Conservation (phyloP, 2,329 filamentous ascomycete genomes). For the Epichloe gansuensis region DNA sequence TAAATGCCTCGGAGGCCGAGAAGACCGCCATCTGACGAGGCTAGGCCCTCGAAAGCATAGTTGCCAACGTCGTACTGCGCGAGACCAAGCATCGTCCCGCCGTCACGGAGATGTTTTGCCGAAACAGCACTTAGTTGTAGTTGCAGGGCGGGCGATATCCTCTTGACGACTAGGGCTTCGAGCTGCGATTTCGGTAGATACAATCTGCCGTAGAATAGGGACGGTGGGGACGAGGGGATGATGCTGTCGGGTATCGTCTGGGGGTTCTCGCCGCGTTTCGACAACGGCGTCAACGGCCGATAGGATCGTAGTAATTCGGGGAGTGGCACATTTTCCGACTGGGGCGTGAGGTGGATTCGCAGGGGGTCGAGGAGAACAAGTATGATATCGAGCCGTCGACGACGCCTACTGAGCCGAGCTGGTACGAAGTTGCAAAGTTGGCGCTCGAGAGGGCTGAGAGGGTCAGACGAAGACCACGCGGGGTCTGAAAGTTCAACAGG, state of each 20-base stretch:
- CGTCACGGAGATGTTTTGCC: slow-evolving; percentile 56
- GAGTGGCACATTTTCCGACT: slow-evolving; percentile 65
- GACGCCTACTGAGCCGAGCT: slow-evolving; percentile 75
- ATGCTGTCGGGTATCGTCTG: slow-evolving; percentile 10
- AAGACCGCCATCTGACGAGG: slow-evolving; percentile 83
- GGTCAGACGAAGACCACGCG: slow-evolving; percentile 70
- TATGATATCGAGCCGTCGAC: slow-evolving; percentile 97
- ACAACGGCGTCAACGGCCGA: slow-evolving; percentile 58
- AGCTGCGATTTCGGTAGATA: slow-evolving; percentile 77
- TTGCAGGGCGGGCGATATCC: slow-evolving; percentile 66
- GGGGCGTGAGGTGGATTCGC: slow-evolving; percentile 47
- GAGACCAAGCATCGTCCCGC: slow-evolving; percentile 61
- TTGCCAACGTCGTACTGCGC: slow-evolving; percentile 75
- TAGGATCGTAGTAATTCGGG: slow-evolving; percentile 73
- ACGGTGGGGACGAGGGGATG: slow-evolving; percentile 29
- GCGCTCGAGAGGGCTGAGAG: slow-evolving; percentile 85
- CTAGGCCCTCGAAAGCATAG: slow-evolving; percentile 81
- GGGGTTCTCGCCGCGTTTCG: slow-evolving; percentile 13
- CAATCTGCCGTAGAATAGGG: slow-evolving; percentile 63
- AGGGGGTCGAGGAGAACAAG: slow-evolving; percentile 85
- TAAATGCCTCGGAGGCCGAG: slow-evolving; percentile 82
- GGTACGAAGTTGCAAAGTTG: slow-evolving; percentile 90
- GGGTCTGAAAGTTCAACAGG: slow-evolving; percentile 79
- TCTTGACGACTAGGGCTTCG: slow-evolving; percentile 72
- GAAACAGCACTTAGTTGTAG: slow-evolving; percentile 72